Evolutionary conservation across 768 basidiomycete genomes (phyloP), one percentile per base, ranked within the genome.

Genomic region (Chalciporus chontae): DNA sequence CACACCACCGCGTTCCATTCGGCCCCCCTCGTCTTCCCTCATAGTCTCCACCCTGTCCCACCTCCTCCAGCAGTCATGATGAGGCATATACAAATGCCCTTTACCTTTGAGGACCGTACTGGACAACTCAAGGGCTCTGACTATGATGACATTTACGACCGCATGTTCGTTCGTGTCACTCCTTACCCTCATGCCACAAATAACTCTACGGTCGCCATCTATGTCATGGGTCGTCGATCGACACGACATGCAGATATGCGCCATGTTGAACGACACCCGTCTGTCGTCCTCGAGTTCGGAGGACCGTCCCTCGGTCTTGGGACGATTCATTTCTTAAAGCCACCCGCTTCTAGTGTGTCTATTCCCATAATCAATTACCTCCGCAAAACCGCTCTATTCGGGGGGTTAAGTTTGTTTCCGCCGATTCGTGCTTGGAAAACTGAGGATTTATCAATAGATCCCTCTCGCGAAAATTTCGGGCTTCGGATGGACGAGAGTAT

Each of bases 91-190:
- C 67, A 64, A 40, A 72, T 80, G 49, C 81, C 83, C 15, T 78
- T 78, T 55, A 77, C 77, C 40, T 74, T 87, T 39, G 86, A 88
- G 64, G 85, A 88, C 70, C 79, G 83, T 40, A 83, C 85, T 0
- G 84, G 79, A 17, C 65, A 69, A 13, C 66, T 77, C 51, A 69
- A 74, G 11, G 67, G 70, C 41, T 76, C 84, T 1, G 85, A 90
- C 72, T 88, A 81, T 54, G 85, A 87, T 62, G 87, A 90, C 58
- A 78, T 87, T 56, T 89, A 88, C 62, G 87, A 90, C 67, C 79
- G 87, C 47, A 69, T 81, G 54, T 88, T 85, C 71, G 75, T 85
- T 44, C 84, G 81, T 50, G 74, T 88, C 31, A 66, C 77, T 5
- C 76, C 78, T 3, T 66, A 71, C 18, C 77, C 81, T 5, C 75